phyloP scores from a whole-genome alignment of 768 basidiomycete species.

The Lactifluus volemus region DNA sequence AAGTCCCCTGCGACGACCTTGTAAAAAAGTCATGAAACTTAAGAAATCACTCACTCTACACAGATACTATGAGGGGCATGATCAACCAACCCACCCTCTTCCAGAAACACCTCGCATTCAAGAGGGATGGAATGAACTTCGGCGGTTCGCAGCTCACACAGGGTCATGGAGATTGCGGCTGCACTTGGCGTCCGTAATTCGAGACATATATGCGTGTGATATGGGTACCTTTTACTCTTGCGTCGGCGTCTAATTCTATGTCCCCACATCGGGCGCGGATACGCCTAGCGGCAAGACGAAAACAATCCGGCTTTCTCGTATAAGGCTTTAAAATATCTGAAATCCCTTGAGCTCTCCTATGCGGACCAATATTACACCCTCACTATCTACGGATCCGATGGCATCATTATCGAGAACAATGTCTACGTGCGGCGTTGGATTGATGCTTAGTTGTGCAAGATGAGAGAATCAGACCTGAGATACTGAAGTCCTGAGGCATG shows the following conservation, averaged over 20 bases:
- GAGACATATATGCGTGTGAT: neutral
- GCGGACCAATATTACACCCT: neutral
- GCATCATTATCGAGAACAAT: neutral
- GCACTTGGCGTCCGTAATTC: neutral
- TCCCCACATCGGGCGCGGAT: slow-evolving; percentile 14
- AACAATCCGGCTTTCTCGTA: slow-evolving; percentile 18
- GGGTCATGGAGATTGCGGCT: slow-evolving; percentile 20
- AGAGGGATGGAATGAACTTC: slow-evolving; percentile 16
- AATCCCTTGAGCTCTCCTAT: neutral
- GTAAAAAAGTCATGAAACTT: neutral
- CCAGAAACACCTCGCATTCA: slow-evolving; percentile 15
- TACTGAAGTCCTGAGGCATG: neutral
- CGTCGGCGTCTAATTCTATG: slow-evolving; percentile 16
- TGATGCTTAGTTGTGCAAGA: neutral
- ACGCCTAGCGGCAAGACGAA: slow-evolving; percentile 14
- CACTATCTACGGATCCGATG: neutral
- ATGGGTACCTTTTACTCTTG: slow-evolving; percentile 15
- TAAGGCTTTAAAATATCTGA: neutral
- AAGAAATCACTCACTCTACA: slow-evolving; percentile 13
- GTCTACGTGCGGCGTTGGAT: neutral
- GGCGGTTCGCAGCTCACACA: slow-evolving; percentile 19
- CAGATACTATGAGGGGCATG: slow-evolving; percentile 9
- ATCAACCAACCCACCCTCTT: neutral
- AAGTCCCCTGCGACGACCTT: slow-evolving; percentile 7
- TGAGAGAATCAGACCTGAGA: neutral